phyloP scores from a whole-genome alignment of 2,329 filamentous ascomycete genomes.

The Botrytis deweyae region DNA sequence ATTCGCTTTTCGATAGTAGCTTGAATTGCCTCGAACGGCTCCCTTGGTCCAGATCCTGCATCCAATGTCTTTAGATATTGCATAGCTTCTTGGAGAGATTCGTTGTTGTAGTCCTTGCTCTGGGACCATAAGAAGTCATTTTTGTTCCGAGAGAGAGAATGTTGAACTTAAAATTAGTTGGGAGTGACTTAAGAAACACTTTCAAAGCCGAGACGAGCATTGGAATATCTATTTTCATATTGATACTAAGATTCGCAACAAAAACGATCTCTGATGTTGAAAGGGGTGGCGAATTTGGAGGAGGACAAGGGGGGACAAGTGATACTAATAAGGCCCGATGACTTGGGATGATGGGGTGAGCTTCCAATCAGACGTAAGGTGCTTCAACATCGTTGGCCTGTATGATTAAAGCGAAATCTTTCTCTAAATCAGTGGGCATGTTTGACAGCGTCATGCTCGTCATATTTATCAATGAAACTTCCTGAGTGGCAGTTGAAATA shows the following conservation, averaged over 20 bases:
- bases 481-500: too few relatives aligned
- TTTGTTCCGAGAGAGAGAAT: slow-evolving; percentile 62
- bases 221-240: slow-evolving; percentile 56
- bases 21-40: slow-evolving; percentile 43
- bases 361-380: slow-evolving; percentile 65
- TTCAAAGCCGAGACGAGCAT: slow-evolving; percentile 50
- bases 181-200: slow-evolving; percentile 65
- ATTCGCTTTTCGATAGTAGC: slow-evolving; percentile 46
- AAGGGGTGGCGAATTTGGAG: slow-evolving; percentile 59
- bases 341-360: slow-evolving; percentile 58
- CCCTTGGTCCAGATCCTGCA: too few relatives aligned
- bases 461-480: too few relatives aligned
- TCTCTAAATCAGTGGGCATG: slow-evolving; percentile 52
- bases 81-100: slow-evolving; percentile 45
- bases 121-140: slow-evolving; percentile 49
- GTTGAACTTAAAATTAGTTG: slow-evolving; percentile 63
- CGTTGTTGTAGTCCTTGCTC: slow-evolving; percentile 48
- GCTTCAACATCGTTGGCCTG: slow-evolving; percentile 57
- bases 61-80: too few relatives aligned
- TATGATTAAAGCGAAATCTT: slow-evolving; percentile 65
- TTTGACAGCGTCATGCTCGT: slow-evolving; percentile 31
- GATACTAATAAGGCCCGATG: slow-evolving; percentile 69
- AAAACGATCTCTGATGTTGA: slow-evolving; percentile 66
- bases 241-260: slow-evolving; percentile 69
- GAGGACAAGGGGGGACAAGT: slow-evolving; percentile 64